These are phyloP conservation scores for Chrysoporthe cubensis DNA, from an alignment of 2,329 filamentous ascomycete genomes.

Conservation along the genomic window DNA sequence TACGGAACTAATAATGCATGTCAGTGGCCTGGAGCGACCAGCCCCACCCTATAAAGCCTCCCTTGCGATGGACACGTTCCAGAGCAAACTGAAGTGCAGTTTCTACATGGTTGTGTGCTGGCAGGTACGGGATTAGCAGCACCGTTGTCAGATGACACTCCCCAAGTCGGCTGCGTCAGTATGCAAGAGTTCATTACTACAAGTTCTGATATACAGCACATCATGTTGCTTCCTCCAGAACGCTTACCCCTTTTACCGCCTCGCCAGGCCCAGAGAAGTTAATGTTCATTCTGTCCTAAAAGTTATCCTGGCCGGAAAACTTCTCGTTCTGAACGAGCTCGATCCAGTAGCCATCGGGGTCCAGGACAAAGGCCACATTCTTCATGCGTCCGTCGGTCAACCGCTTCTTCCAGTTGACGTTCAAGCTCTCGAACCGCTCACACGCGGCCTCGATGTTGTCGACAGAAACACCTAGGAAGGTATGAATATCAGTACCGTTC, in stretches of 20 bases:
- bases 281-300: conserved; percentile 41
- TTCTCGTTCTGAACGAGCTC: conserved; percentile 79
- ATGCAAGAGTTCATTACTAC: not conserved
- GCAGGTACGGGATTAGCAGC: not conserved
- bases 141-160: not conserved
- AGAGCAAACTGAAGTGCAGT: not conserved
- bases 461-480: conserved; percentile 68
- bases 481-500: not conserved
- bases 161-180: not conserved
- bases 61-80: not conserved
- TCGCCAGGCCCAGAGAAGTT: too few species aligned
- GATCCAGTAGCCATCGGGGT: conserved; percentile 87
- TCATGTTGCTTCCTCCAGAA: not conserved
- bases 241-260: not conserved
- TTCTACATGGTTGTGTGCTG: too few species aligned
- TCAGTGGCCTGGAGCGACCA: not conserved
- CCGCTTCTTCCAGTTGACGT: conserved; percentile 92
- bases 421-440: conserved; percentile 78
- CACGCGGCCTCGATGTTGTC: conserved; percentile 91
- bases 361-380: conserved; percentile 89
- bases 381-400: conserved; percentile 92
- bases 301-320: conserved; percentile 58
- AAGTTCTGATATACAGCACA: conserved; percentile 4
- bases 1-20: conserved; percentile 8
- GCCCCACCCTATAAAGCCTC: not conserved